Conservation (phyloP, 331 rosid genomes). For the Erythrophleum ivorense region DNA sequence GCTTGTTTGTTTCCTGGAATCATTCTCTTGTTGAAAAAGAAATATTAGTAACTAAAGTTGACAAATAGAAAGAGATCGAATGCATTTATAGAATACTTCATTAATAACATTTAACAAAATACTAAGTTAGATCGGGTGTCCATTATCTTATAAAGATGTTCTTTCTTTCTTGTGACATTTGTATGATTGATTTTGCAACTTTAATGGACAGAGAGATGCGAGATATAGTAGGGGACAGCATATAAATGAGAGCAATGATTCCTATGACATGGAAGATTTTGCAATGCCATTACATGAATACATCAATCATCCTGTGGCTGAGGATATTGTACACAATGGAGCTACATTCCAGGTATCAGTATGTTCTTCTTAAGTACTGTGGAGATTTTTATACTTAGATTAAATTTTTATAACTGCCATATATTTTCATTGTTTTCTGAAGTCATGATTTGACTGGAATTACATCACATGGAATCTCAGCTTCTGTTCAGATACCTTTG, state of each 20-base stretch:
- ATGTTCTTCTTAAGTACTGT: constrained; percentile 18
- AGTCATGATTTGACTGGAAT: background rate
- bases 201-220: constrained; percentile 70
- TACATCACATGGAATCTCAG: background rate
- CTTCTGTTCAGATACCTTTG: constrained; percentile 12
- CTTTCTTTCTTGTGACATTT: constrained; percentile 24
- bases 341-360: constrained; percentile 92
- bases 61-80: constrained; percentile 26
- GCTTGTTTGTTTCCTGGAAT: background rate
- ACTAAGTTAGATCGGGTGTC: constrained; percentile 8
- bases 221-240: constrained; percentile 50
- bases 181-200: constrained; percentile 32
- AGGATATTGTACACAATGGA: constrained; percentile 88
- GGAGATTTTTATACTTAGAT: constrained; percentile 17
- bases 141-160: constrained; percentile 31
- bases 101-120: background rate
- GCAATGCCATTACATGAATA: constrained; percentile 87
- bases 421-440: constrained; percentile 25
- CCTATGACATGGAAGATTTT: constrained; percentile 72
- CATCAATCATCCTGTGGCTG: constrained; percentile 71
- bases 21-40: constrained; percentile 23
- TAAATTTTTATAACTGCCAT: constrained; percentile 19
- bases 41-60: constrained; percentile 23
- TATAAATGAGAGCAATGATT: constrained; percentile 47
- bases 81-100: constrained; percentile 15